phyloP scores from a whole-genome alignment of 2,329 filamentous ascomycete species.

The Colletotrichum spinosum region DNA sequence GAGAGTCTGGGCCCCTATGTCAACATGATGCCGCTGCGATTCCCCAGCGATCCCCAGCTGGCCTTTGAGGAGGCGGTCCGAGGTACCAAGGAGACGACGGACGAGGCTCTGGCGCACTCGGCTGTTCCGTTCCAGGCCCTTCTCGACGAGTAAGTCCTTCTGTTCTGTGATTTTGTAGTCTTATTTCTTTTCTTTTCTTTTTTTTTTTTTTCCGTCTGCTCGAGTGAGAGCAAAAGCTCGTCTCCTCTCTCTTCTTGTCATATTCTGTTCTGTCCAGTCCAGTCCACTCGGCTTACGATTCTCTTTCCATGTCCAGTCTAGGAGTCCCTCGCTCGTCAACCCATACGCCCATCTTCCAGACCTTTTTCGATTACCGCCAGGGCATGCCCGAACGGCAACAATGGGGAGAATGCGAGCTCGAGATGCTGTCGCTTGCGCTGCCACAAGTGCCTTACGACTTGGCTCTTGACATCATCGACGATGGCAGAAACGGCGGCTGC shows the following conservation, averaged over 20 bases:
- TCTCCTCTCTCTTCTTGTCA: too few species aligned
- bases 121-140: conserved; percentile 61
- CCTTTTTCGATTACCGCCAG: conserved; percentile 48
- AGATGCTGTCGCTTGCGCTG: background rate
- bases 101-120: conserved; percentile 55
- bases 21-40: conserved; percentile 60
- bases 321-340: conserved; percentile 51
- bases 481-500: background rate
- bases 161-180: too few species aligned
- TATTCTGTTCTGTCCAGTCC: too few species aligned
- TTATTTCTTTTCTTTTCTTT: too few species aligned
- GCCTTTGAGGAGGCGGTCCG: background rate
- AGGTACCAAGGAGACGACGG: conserved; percentile 10
- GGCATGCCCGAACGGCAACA: conserved; percentile 26
- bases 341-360: conserved; percentile 62
- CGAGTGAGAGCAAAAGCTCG: too few species aligned
- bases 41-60: conserved; percentile 40
- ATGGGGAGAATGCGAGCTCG: background rate
- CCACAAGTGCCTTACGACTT: background rate
- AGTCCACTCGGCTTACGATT: too few species aligned
- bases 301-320: conserved; percentile 40
- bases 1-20: conserved; percentile 58
- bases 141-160: conserved; percentile 46
- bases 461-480: conserved; percentile 1
- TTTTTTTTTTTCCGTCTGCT: too few species aligned